A percentile compares a stretch with the other conserved stretches of the same genome.
Conservation (phyloP, 768 basidiomycete species). For the Lactarius indigo region DNA sequence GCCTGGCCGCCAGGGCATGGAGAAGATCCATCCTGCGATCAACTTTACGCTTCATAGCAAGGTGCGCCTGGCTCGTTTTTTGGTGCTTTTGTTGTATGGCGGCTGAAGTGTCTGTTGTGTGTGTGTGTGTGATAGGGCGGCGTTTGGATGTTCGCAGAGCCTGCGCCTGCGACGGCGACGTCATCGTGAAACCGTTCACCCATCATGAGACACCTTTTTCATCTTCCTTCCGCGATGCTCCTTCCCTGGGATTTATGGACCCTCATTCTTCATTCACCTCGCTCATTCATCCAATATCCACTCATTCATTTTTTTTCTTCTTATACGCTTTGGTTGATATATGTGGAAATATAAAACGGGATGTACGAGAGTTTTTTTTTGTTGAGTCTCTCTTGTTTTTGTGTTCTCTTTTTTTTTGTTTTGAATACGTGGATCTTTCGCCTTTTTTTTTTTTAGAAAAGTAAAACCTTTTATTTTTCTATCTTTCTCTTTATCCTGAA, state of each 20-base stretch:
- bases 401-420: neutral
- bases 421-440: neutral
- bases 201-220: neutral
- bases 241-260: neutral
- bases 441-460: neutral
- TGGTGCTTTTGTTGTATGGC: too few species aligned
- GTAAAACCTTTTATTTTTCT: neutral
- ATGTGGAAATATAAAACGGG: neutral
- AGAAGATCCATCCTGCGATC: slow-evolving; percentile 24
- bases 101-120: too few species aligned
- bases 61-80: slow-evolving; percentile 2
- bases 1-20: slow-evolving; percentile 25
- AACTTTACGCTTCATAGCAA: slow-evolving; percentile 25
- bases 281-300: neutral
- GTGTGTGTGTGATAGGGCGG: slow-evolving; percentile 18
- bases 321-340: neutral
- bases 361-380: neutral
- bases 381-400: neutral
- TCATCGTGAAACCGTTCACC: neutral
- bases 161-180: neutral
- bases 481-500: neutral
- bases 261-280: neutral
- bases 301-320: neutral
- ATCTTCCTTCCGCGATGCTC: neutral
- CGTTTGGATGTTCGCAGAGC: slow-evolving; percentile 22